These are phyloP conservation scores for Ophiostoma angusticollis DNA, from an alignment of 2,329 filamentous ascomycete species.

Conservation along the genomic window DNA sequence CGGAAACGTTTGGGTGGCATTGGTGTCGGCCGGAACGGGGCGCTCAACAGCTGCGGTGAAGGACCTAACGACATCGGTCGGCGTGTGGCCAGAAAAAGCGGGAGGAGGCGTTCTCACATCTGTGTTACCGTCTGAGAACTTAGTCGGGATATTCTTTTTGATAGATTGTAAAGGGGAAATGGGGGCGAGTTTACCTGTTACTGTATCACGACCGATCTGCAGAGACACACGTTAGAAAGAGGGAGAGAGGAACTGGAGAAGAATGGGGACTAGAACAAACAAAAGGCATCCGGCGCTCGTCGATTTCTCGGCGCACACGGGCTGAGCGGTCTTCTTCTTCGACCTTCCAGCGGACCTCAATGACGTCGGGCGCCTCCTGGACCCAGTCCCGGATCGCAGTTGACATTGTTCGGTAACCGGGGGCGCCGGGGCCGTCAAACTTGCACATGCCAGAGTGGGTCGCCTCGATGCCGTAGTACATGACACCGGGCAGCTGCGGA, in stretches of 20 bases:
- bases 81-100: not conserved
- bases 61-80: not conserved
- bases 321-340: constrained; percentile 41
- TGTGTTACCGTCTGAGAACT: not conserved
- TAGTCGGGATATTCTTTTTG: not conserved
- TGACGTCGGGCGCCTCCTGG: constrained; percentile 38
- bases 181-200: no score
- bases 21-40: no score
- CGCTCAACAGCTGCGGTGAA: no score
- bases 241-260: not conserved
- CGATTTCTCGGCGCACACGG: constrained; percentile 30
- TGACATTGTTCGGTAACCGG: constrained; percentile 47
- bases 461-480: constrained; percentile 62
- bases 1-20: no score
- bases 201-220: no score
- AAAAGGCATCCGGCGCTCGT: constrained; percentile 31
- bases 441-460: constrained; percentile 64
- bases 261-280: constrained; percentile 7
- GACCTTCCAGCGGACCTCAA: constrained; percentile 44
- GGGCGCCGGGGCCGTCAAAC: constrained; percentile 49
- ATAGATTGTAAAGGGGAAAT: not conserved
- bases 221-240: no score
- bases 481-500: constrained; percentile 55
- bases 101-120: not conserved
- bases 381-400: constrained; percentile 39